Evolutionary conservation across 441 rosid species (phyloP), one percentile per base, ranked within the genome.

Genomic region (Gossypium schwendimanii): DNA sequence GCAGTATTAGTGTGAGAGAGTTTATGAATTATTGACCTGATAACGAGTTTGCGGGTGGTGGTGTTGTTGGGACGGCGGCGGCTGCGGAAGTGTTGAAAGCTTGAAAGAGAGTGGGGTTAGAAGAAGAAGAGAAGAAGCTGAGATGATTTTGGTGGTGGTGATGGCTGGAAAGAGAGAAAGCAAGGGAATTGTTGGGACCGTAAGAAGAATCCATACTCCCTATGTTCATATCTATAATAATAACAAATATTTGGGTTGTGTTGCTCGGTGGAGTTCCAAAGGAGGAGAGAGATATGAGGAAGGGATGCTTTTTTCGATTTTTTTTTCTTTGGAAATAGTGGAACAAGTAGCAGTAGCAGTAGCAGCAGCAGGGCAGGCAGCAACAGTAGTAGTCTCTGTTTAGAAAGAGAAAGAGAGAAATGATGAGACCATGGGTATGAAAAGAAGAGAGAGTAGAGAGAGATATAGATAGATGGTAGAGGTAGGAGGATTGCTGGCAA

Each of bases 131-230:
- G 8, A 33, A 33, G 8, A 33, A 33, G 39, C 39, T 33, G 39
- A 33, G 39, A 33, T 33, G 39, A 6, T 6, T 33, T 33, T 33
- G 39, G 8, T 33, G 33, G 76, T 1, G 39, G 80, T 83, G 83
- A 86, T 86, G 66, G 90, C 85, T 78, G 88, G 85, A 26, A 84
- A 88, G 79, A 88, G 83, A 78, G 82, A 91, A 90, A 55, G 92
- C 87, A 12, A 92, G 90, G 91, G 95, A 89, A 79, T 81, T 87
- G 28, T 79, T 85, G 33, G 76, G 81, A 50, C 71, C 74, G 41
- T 88, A 64, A 45, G 84, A 73, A 73, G 88, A 81, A 79, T 87
- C 87, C 88, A 82, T 84, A 75, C 70, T 77, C 24, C 36, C 55
- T 11, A 28, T 70, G 73, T 24, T 65, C 55, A 36, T 72, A 70